These are phyloP conservation scores for Yamadazyma oceani DNA, from an alignment of 1,139 yeast genomes.

Conservation along the genomic window DNA sequence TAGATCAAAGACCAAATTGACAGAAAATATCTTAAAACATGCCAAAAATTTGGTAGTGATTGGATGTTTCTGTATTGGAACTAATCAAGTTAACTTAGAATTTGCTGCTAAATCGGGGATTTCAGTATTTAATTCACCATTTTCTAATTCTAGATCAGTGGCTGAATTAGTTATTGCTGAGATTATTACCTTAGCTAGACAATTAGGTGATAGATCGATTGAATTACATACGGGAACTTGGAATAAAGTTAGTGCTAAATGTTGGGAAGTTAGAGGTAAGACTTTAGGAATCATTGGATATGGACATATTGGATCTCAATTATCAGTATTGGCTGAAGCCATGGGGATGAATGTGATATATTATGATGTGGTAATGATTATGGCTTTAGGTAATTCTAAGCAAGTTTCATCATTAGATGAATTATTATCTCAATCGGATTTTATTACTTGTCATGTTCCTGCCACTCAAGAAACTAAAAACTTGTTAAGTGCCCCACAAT, in stretches of 20 bases:
- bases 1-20: constrained; percentile 92
- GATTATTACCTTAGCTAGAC: constrained; percentile 91
- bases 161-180: constrained; percentile 98
- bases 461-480: constrained; percentile 90
- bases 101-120: constrained; percentile 91
- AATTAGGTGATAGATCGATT: constrained; percentile 93
- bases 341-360: constrained; percentile 97
- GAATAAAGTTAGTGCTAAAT: constrained; percentile 93
- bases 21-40: constrained; percentile 72
- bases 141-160: constrained; percentile 96
- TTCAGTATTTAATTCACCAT: constrained; percentile 98
- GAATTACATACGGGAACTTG: constrained; percentile 97
- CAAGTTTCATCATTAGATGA: constrained; percentile 87
- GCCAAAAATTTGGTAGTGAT: constrained; percentile 88
- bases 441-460: constrained; percentile 92
- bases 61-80: constrained; percentile 99
- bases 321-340: constrained; percentile 94
- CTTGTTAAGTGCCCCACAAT: constrained; percentile 85
- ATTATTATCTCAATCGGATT: constrained; percentile 77
- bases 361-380: constrained; percentile 88
- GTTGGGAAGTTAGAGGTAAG: constrained; percentile 99
- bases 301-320: constrained; percentile 98
- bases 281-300: constrained; percentile 96
- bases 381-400: constrained; percentile 96
- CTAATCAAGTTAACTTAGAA: constrained; percentile 93